Percentiles rank a stretch among this genome's conserved stretches.
Conservation (phyloP, 192 early-diverging fungal genomes). For the Chytriomyces confervae region DNA sequence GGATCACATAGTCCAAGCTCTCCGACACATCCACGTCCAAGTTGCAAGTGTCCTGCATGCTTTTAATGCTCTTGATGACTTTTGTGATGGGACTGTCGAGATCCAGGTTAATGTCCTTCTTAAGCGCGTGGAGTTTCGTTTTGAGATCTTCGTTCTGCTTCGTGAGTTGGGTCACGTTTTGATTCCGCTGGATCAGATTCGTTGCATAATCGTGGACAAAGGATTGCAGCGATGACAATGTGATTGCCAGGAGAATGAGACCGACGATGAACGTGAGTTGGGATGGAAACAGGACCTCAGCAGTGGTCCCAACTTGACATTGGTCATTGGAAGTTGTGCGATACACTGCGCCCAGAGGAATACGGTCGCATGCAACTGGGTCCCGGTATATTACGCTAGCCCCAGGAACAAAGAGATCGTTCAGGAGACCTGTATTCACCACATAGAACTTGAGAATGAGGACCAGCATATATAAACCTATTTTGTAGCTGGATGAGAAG, state of each 20-base stretch:
- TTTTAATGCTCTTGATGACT: constrained; percentile 53
- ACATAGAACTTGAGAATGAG: background rate
- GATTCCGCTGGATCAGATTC: constrained; percentile 40
- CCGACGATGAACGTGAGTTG: constrained; percentile 46
- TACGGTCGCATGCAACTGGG: background rate
- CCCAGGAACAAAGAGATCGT: background rate
- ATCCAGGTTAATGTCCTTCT: constrained; percentile 45
- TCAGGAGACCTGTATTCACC: background rate
- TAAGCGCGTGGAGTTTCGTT: constrained; percentile 37
- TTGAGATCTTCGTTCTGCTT: constrained; percentile 47
- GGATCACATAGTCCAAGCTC: constrained; percentile 53
- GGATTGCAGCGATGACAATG: constrained; percentile 36
- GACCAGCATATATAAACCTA: background rate
- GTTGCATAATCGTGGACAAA: constrained; percentile 49
- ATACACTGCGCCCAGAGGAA: background rate
- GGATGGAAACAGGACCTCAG: background rate
- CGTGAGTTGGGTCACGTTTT: constrained; percentile 35
- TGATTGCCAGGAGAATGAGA: constrained; percentile 26
- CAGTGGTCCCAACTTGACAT: constrained; percentile 11
- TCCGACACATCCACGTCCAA: constrained; percentile 52
- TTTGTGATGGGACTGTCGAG: constrained; percentile 57
- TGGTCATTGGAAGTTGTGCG: background rate
- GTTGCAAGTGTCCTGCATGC: constrained; percentile 42
- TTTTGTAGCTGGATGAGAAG: background rate
- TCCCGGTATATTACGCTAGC: constrained; percentile 16